These are phyloP conservation scores for Cicer cuneatum DNA, from an alignment of 306 rosid genomes.

Conservation along the genomic window DNA sequence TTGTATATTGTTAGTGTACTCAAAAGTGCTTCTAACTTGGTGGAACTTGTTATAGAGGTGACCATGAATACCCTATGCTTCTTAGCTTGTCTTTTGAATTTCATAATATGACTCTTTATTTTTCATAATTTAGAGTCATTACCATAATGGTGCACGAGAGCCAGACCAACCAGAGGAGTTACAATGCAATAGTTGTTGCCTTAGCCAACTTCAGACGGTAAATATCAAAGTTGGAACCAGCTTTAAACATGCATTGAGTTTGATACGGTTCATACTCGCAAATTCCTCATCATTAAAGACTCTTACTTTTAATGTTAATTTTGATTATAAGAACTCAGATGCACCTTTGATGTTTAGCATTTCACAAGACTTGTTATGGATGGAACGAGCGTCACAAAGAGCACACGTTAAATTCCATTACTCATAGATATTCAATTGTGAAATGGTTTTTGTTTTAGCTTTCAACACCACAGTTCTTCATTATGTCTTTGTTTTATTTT, in stretches of 20 bases:
- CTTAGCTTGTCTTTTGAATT: neutral
- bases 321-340: neutral
- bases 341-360: neutral
- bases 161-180: neutral
- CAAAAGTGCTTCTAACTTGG: slow-evolving; percentile 37
- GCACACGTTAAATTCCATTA: slow-evolving; percentile 9
- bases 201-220: slow-evolving; percentile 23
- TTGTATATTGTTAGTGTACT: slow-evolving; percentile 1
- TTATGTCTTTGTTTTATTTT: too few species aligned
- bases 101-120: neutral
- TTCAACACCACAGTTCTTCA: too few species aligned
- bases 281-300: slow-evolving; percentile 17
- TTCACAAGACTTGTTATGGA: slow-evolving; percentile 12
- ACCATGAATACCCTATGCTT: slow-evolving; percentile 1
- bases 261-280: slow-evolving; percentile 27
- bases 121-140: neutral
- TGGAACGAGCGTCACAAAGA: slow-evolving; percentile 19
- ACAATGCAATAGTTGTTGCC: neutral
- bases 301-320: slow-evolving; percentile 11
- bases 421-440: neutral
- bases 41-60: slow-evolving; percentile 25
- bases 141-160: neutral
- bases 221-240: neutral
- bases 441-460: too few species aligned
- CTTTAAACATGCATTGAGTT: neutral